A percentile compares a stretch with the other conserved stretches of the same genome.
phyloP scores from a whole-genome alignment of 2,329 filamentous ascomycete genomes.

The Talaromyces sp. region DNA sequence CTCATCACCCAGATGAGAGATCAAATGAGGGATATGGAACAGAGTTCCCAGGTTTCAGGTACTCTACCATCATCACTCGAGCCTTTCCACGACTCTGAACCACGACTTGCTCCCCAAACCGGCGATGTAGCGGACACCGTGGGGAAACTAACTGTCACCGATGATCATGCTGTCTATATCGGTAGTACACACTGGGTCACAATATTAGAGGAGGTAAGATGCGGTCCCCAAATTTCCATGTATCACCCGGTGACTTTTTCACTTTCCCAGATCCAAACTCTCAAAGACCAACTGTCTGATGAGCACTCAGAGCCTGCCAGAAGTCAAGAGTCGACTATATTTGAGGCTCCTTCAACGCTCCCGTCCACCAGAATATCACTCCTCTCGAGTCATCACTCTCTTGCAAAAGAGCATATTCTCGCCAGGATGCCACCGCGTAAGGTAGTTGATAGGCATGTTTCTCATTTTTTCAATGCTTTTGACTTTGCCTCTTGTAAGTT shows the following conservation, averaged over 20 bases:
- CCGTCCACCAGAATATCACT: neutral
- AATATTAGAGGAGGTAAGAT: conserved; percentile 11
- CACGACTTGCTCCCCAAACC: too few relatives aligned
- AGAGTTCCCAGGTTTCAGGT: too few relatives aligned
- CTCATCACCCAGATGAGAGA: too few relatives aligned
- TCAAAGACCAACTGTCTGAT: too few relatives aligned
- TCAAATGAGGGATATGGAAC: too few relatives aligned
- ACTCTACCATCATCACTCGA: too few relatives aligned
- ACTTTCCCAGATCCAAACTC: neutral
- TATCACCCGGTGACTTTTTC: too few relatives aligned
- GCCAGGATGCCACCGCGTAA: conserved; percentile 6
- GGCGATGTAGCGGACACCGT: neutral
- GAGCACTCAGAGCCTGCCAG: too few relatives aligned
- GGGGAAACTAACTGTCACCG: conserved; percentile 12
- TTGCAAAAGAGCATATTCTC: conserved; percentile 8
- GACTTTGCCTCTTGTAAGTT: conserved; percentile 8
- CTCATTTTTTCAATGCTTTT: conserved; percentile 12
- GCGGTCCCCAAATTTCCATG: too few relatives aligned
- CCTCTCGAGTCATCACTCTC: conserved; percentile 6
- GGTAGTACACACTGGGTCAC: conserved; percentile 15
- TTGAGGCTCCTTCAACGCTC: too few relatives aligned
- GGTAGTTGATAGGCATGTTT: conserved; percentile 12
- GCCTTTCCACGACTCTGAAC: too few relatives aligned
- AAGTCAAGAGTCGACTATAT: too few relatives aligned
- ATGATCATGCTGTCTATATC: conserved; percentile 13